Evolutionary conservation across 768 basidiomycete genomes (phyloP).

Genomic region (Gymnopilus dilepis): DNA sequence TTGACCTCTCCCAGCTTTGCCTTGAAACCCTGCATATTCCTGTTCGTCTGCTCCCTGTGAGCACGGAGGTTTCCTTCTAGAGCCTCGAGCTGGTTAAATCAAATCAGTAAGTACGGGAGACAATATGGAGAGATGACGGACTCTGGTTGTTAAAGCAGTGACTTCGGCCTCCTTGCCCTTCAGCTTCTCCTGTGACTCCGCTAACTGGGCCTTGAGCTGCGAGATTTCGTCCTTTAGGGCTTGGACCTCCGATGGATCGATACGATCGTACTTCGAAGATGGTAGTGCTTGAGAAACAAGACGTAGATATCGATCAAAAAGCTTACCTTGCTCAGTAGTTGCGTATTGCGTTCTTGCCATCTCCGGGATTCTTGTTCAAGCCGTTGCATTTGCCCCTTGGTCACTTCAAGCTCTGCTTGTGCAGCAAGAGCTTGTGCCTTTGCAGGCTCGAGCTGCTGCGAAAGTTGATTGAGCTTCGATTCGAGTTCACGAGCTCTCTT

Average conservation of each 20-base stretch:
- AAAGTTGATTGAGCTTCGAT: constrained; percentile 58
- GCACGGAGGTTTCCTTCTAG: constrained; percentile 50
- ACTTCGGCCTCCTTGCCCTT: constrained; percentile 28
- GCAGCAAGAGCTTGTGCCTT: constrained; percentile 71
- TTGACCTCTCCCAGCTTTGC: constrained; percentile 39
- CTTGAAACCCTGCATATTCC: constrained; percentile 37
- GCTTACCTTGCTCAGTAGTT: constrained; percentile 78
- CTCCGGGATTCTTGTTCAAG: constrained; percentile 78
- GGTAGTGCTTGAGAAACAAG: constrained; percentile 6
- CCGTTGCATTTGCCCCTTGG: constrained; percentile 66
- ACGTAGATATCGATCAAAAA: not conserved
- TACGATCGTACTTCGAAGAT: constrained; percentile 74
- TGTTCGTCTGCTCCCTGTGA: constrained; percentile 36
- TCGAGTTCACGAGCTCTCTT: constrained; percentile 76
- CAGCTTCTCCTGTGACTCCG: constrained; percentile 19
- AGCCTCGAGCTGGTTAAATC: constrained; percentile 41
- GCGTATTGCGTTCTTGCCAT: constrained; percentile 86
- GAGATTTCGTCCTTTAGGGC: constrained; percentile 74
- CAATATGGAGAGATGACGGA: constrained; percentile 9
- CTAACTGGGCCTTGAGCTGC: constrained; percentile 23
- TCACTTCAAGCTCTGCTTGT: constrained; percentile 77
- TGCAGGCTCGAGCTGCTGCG: constrained; percentile 72
- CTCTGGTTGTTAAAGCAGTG: constrained; percentile 24
- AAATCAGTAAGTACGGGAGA: not conserved
- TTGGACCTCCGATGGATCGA: constrained; percentile 86